These are phyloP conservation scores for Fusarium sp. DNA, from an alignment of 2,329 filamentous ascomycete species.

Conservation along the genomic window DNA sequence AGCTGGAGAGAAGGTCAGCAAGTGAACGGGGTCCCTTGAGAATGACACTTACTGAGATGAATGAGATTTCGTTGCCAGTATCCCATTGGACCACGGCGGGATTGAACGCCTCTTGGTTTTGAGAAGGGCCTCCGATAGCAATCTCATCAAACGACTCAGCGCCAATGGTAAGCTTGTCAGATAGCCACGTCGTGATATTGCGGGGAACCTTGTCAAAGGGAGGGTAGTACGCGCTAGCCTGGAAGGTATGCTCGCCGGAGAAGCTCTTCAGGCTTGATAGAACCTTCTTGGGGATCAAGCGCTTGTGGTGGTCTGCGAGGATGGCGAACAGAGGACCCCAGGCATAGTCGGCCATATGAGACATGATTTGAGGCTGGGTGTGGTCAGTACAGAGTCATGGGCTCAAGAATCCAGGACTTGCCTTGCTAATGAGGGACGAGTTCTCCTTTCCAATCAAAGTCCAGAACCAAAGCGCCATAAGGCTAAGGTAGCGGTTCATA, in stretches of 20 bases:
- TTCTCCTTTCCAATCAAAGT: constrained; percentile 63
- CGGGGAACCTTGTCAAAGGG: constrained; percentile 67
- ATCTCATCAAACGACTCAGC: constrained; percentile 68
- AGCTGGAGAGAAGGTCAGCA: constrained; percentile 51
- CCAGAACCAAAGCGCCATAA: constrained; percentile 71
- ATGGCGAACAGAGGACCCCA: constrained; percentile 68
- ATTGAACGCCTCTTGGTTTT: constrained; percentile 65
- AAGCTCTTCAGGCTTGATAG: constrained; percentile 59
- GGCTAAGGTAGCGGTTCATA: constrained; percentile 71
- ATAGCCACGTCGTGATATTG: constrained; percentile 71
- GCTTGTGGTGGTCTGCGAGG: constrained; percentile 61
- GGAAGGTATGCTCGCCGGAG: constrained; percentile 64
- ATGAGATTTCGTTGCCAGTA: constrained; percentile 51
- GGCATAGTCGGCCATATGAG: constrained; percentile 69
- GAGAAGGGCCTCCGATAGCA: constrained; percentile 65
- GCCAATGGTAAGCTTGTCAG: constrained; percentile 68
- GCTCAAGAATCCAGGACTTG: constrained; percentile 17
- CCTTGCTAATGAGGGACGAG: constrained; percentile 50
- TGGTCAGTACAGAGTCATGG: neutral
- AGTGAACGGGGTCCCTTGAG: constrained; percentile 52
- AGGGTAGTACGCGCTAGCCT: constrained; percentile 65
- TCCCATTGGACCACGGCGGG: constrained; percentile 72
- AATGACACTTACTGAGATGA: constrained; percentile 40
- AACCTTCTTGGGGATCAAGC: constrained; percentile 57
- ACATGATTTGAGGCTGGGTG: constrained; percentile 62